phyloP scores from a whole-genome alignment of 2,329 filamentous ascomycete genomes.

The Pseudopyrenochaeta lycopersici region DNA sequence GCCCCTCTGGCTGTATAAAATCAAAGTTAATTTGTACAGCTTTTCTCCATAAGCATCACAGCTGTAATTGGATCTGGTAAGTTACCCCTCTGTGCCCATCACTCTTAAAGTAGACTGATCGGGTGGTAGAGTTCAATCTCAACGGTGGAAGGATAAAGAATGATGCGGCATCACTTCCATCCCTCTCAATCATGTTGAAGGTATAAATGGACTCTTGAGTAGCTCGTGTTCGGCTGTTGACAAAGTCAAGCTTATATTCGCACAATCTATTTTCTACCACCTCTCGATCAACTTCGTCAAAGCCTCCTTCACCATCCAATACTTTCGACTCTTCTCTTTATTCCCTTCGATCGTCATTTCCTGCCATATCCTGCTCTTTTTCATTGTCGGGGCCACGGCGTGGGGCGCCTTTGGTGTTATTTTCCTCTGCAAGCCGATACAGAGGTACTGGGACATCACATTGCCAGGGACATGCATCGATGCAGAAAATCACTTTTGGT shows the following conservation, averaged over 20 bases:
- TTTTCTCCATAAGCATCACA: constrained; percentile 38
- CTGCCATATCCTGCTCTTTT: constrained; percentile 28
- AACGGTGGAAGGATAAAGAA: neutral
- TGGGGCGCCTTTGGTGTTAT: constrained; percentile 42
- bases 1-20: neutral
- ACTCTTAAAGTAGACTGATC: neutral
- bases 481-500: constrained; percentile 34
- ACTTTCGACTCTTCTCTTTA: constrained; percentile 36
- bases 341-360: constrained; percentile 6
- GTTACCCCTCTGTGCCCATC: neutral
- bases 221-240: neutral
- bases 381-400: constrained; percentile 23
- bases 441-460: constrained; percentile 35
- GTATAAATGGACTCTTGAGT: constrained; percentile 9
- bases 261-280: constrained; percentile 43
- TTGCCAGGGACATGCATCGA: constrained; percentile 32
- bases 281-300: constrained; percentile 43
- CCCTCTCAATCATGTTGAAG: constrained; percentile 27
- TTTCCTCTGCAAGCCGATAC: constrained; percentile 38
- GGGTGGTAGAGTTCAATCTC: constrained; percentile 15
- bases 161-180: neutral
- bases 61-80: constrained; percentile 34
- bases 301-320: constrained; percentile 43
- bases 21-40: constrained; percentile 19
- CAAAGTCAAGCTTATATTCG: constrained; percentile 37